A percentile compares a stretch with the other conserved stretches of the same genome.
Evolutionary conservation across 495 filamentous ascomycete genomes (phyloP).

Genomic region (Talaromyces nanjingensis): DNA sequence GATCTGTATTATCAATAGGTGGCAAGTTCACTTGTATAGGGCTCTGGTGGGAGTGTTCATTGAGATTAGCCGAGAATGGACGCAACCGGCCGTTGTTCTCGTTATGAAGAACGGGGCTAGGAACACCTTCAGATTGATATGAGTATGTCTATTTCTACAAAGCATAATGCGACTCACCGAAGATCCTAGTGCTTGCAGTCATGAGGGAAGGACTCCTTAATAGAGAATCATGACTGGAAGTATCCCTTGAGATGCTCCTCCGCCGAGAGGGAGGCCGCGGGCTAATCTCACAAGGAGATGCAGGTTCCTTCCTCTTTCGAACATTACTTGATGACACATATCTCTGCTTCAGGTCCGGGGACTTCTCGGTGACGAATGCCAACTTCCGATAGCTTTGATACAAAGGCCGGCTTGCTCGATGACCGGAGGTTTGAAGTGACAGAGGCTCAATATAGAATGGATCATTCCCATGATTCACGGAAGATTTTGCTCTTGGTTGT

Average conservation of each 20-base stretch:
- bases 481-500: not conserved
- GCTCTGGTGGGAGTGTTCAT: not conserved
- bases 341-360: not conserved
- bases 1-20: not conserved
- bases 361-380: not conserved
- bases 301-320: not conserved
- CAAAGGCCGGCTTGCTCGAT: not conserved
- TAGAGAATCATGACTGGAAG: too few relatives aligned
- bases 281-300: not conserved
- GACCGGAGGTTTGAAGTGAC: not conserved
- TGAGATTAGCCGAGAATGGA: not conserved
- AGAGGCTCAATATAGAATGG: slow-evolving; percentile 4
- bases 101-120: too few relatives aligned
- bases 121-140: too few relatives aligned
- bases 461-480: not conserved
- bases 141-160: too few relatives aligned
- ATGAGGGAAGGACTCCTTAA: too few relatives aligned
- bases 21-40: not conserved
- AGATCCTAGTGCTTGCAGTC: too few relatives aligned
- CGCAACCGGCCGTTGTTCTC: too few relatives aligned
- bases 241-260: too few relatives aligned
- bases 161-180: too few relatives aligned
- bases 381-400: not conserved
- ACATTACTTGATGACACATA: not conserved
- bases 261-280: not conserved